Evolutionary conservation across 1,139 yeast genomes (phyloP).

Genomic region (Insectozyma bohioensis): DNA sequence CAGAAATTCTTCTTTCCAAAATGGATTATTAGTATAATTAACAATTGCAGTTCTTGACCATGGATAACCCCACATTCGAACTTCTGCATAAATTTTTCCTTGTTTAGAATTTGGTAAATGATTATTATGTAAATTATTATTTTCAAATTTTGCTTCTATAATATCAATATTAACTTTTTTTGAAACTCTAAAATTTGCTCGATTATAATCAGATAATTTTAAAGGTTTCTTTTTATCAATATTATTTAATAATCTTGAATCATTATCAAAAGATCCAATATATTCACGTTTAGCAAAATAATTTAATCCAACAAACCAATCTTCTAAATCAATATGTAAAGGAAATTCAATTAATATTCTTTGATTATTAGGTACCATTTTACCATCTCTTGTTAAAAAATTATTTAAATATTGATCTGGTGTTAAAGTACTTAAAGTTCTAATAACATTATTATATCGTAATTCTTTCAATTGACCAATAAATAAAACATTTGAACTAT

Average conservation of each 20-base stretch:
- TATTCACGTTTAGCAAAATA: slow-evolving; percentile 67
- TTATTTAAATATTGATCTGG: slow-evolving; percentile 22
- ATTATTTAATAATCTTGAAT: slow-evolving; percentile 6
- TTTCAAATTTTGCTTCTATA: slow-evolving; percentile 63
- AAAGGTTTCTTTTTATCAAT: slow-evolving; percentile 7
- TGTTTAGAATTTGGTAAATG: slow-evolving; percentile 5
- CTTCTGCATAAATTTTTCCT: slow-evolving; percentile 57
- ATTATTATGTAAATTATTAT: too few species aligned
- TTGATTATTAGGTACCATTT: slow-evolving; percentile 33
- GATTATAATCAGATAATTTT: slow-evolving; percentile 23
- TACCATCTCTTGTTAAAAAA: slow-evolving; percentile 37
- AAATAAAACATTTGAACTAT: slow-evolving; percentile 56
- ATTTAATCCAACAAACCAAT: slow-evolving; percentile 77
- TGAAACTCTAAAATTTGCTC: slow-evolving; percentile 52
- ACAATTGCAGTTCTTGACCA: slow-evolving; percentile 73
- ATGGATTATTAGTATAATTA: slow-evolving; percentile 49
- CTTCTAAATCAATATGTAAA: slow-evolving; percentile 70
- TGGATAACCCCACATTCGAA: slow-evolving; percentile 63
- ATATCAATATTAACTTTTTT: slow-evolving; percentile 57
- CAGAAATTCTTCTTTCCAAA: slow-evolving; percentile 70
- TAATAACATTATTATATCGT: slow-evolving; percentile 44
- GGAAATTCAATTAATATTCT: slow-evolving; percentile 63
- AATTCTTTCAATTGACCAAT: slow-evolving; percentile 57
- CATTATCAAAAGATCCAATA: slow-evolving; percentile 34
- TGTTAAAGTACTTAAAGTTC: slow-evolving; percentile 27